A percentile compares a stretch with the other conserved stretches of the same genome.
Conservation (phyloP, 2,329 filamentous ascomycete species). For the Sarocladium oryzae region DNA sequence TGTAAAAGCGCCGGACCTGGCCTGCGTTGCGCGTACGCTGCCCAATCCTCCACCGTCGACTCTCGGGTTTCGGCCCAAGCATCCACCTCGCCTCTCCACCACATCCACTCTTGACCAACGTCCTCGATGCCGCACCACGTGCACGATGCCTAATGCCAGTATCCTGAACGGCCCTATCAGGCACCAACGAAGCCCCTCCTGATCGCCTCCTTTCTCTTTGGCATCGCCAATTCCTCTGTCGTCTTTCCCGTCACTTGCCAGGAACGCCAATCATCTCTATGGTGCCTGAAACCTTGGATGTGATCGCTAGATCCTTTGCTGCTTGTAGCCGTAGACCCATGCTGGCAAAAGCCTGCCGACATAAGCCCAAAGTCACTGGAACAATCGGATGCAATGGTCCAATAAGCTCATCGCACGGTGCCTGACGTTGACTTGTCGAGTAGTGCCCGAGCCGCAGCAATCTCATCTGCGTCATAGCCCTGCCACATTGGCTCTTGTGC, state of each 20-base stretch:
- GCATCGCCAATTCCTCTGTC: no score
- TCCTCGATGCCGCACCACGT: slow-evolving; percentile 1
- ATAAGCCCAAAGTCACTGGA: slow-evolving; percentile 11
- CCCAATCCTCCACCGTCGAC: slow-evolving; percentile 6
- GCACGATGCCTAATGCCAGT: slow-evolving; percentile 1
- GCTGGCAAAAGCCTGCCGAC: not conserved
- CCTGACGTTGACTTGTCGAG: slow-evolving; percentile 42
- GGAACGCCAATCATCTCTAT: not conserved
- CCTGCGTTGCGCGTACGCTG: slow-evolving; percentile 6
- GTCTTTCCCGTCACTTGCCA: not conserved
- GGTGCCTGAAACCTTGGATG: not conserved
- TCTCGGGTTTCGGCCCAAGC: slow-evolving; percentile 9
- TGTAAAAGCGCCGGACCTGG: not conserved
- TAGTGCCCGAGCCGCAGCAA: slow-evolving; percentile 64
- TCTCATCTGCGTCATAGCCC: slow-evolving; percentile 65
- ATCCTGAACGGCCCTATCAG: slow-evolving; percentile 2
- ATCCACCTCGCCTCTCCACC: slow-evolving; percentile 5
- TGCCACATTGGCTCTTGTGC: slow-evolving; percentile 60
- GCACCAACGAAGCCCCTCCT: slow-evolving; percentile 3
- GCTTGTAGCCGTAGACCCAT: slow-evolving; percentile 5
- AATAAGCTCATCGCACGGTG: slow-evolving; percentile 31
- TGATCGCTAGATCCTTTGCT: slow-evolving; percentile 1
- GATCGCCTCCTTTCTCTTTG: not conserved
- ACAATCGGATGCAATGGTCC: not conserved
- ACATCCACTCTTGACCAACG: not conserved